Conservation (phyloP, 2,329 filamentous ascomycete genomes). For the Xylariomycetidae sp. region DNA sequence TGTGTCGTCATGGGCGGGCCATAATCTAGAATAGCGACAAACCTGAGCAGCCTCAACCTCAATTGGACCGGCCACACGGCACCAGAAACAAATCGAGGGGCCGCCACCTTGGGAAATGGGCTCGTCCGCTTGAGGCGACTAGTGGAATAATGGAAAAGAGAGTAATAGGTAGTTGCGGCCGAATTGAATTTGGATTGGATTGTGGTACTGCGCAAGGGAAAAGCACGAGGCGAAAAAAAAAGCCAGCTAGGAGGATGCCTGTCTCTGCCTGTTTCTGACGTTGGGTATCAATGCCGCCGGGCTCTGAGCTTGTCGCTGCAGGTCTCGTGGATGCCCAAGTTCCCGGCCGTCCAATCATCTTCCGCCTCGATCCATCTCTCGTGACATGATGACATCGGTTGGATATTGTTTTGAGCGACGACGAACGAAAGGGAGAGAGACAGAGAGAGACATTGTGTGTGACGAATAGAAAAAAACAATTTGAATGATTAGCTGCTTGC, state of each 20-base stretch:
- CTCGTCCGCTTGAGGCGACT: slow-evolving; percentile 16
- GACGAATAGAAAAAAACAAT: no score
- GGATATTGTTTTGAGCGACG: no score
- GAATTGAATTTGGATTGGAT: no score
- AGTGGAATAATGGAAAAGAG: slow-evolving; percentile 1
- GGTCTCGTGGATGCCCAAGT: slow-evolving; percentile 27
- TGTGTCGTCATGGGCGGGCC: no score
- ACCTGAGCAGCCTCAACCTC: no score
- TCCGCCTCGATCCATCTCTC: slow-evolving; percentile 8
- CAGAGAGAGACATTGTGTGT: no score
- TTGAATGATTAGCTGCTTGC: no score
- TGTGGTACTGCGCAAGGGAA: slow-evolving; percentile 15
- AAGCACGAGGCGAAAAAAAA: slow-evolving; percentile 7
- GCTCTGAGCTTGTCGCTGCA: no score
- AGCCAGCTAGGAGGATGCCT: slow-evolving; percentile 16
- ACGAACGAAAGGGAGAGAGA: no score
- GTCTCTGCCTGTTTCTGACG: slow-evolving; percentile 23
- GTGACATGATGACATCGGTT: slow-evolving; percentile 19
- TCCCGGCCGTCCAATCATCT: slow-evolving; percentile 25
- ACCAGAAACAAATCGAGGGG: slow-evolving; percentile 8
- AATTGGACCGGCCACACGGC: no score
- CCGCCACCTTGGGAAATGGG: slow-evolving; percentile 13
- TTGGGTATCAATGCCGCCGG: slow-evolving; percentile 43
- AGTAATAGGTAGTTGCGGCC: slow-evolving; percentile 12
- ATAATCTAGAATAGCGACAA: no score